Evolutionary conservation across 495 filamentous ascomycete genomes (phyloP), one percentile per base, ranked within the genome.

Genomic region (Tuber indicum): DNA sequence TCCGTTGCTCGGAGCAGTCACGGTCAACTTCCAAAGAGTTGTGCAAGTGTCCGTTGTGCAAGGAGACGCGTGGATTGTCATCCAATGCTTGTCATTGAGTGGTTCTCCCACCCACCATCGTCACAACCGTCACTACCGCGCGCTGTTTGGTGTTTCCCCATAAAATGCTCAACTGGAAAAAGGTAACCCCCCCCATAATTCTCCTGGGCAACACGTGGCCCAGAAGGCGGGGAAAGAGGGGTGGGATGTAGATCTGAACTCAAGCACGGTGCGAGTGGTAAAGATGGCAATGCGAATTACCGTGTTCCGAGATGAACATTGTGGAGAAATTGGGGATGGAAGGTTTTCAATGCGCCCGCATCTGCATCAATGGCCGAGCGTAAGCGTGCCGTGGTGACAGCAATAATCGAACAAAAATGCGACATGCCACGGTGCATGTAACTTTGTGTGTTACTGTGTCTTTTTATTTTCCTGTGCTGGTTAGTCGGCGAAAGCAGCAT

Each of bases 311-410:
- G 58, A 66, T 66, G 58, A 36, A 66, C 58, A 66, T 62, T 3
- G 26, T 66, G 26, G 58, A 32, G 32, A 36, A 66, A 17, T 66
- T 66, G 58, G 12, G 26, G 58, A 66, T 66, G 26, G 58, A 66
- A 19, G 58, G 58, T 66, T 66, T 66, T 66, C 26, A 66, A 66
- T 66, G 32, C 58, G 58, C 26, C 58, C 17, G 58, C 58, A 66
- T 66, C 58, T 66, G 58, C 58, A 66, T 66, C 58, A 66, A 66
- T 66, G 58, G 26, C 58, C 58, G 58, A 66, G 58, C 58, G 32
- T 66, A 66, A 66, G 26, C 58, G 26, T 32, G 26, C 58, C 26
- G 26, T 0, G 12, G 58, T 66, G 32, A 36, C 58, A 66, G 12
- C 58, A 66, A 36, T 32, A 36, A 36, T 66, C 4, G 14, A 36